These are phyloP conservation scores for Plasmodium malariae DNA, from an alignment of 169 alveolate genomes.

Conservation along the genomic window DNA sequence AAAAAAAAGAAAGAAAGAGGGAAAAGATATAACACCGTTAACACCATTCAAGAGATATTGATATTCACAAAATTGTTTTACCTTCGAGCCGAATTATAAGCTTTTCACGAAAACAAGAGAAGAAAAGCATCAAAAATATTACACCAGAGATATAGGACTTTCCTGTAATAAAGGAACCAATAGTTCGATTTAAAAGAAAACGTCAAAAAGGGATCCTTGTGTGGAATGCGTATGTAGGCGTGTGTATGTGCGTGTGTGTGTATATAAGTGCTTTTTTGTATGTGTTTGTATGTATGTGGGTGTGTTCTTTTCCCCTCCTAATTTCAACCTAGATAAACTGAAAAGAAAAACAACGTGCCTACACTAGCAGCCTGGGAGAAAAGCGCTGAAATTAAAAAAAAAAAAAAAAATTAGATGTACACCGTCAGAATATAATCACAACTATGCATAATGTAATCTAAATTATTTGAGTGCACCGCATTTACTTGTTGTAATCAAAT, in stretches of 20 bases:
- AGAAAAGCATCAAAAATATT: conserved; percentile 50
- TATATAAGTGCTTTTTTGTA: no score
- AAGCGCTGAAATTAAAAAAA: conserved; percentile 25
- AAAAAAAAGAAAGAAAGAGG: background rate
- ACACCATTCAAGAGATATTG: no score
- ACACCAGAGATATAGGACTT: conserved; percentile 49
- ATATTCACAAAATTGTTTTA: background rate
- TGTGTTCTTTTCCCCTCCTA: background rate
- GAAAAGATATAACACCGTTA: background rate
- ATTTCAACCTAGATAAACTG: conserved; percentile 53
- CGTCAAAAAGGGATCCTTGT: no score
- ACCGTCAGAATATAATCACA: no score
- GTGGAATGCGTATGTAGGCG: no score
- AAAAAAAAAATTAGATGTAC: conserved; percentile 2
- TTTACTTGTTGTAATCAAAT: background rate
- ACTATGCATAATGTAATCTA: no score
- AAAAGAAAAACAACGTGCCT: conserved; percentile 31
- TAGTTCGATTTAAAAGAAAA: background rate
- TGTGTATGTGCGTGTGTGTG: no score
- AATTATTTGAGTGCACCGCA: no score
- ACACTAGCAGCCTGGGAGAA: conserved; percentile 72
- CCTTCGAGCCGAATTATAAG: conserved; percentile 50
- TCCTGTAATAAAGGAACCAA: conserved; percentile 15
- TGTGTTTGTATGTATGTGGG: no score
- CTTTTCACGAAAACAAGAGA: conserved; percentile 72